These are phyloP conservation scores for Tilletia walkeri DNA, from an alignment of 1,284 basidiomycete species.

Conservation along the genomic window DNA sequence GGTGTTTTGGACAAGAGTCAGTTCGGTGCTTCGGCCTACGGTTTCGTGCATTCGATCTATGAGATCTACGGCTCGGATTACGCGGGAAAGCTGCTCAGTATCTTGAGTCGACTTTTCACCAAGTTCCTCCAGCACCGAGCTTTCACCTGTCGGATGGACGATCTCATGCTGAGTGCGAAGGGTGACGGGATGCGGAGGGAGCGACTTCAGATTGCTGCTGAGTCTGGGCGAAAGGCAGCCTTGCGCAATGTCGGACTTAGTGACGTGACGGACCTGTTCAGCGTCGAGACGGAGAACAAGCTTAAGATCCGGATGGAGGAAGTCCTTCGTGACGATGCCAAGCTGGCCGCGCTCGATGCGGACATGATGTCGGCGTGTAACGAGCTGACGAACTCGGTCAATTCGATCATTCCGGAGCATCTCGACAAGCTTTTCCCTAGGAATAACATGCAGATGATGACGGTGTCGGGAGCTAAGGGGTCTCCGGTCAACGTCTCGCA, in stretches of 20 bases:
- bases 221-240: constrained; percentile 80
- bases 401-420: constrained; percentile 79
- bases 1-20: constrained; percentile 94
- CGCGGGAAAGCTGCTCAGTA: constrained; percentile 86
- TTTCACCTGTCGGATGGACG: constrained; percentile 99
- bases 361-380: constrained; percentile 67
- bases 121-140: constrained; percentile 95
- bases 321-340: constrained; percentile 91
- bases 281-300: constrained; percentile 60
- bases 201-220: constrained; percentile 69
- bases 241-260: constrained; percentile 64
- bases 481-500: constrained; percentile 96
- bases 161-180: constrained; percentile 80
- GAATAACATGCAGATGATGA: constrained; percentile 99
- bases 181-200: constrained; percentile 73
- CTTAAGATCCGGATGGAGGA: constrained; percentile 70
- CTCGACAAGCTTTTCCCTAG: constrained; percentile 76
- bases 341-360: constrained; percentile 93
- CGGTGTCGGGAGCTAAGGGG: constrained; percentile 95
- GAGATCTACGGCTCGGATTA: constrained; percentile 91
- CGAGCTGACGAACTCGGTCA: constrained; percentile 75
- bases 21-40: constrained; percentile 92
- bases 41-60: constrained; percentile 96
- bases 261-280: constrained; percentile 41
- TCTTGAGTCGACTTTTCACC: constrained; percentile 89